Conservation (phyloP, 2,329 filamentous ascomycete species). For the Aspergillus eucalypticola region DNA sequence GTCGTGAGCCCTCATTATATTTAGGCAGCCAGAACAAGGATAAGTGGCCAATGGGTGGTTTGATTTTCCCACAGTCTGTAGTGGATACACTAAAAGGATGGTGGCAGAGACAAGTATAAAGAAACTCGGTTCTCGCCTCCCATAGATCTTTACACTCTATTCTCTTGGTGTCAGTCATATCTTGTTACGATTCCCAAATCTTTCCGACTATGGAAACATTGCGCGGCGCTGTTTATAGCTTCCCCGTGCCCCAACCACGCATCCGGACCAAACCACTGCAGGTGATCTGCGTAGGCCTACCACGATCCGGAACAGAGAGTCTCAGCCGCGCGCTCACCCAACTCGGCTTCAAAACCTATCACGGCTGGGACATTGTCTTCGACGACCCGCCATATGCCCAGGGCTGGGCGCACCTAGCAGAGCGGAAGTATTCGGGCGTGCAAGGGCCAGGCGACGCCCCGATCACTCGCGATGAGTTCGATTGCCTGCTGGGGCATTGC, state of each 20-base stretch:
- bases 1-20: no score
- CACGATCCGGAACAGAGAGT: conserved; percentile 28
- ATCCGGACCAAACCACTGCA: conserved; percentile 18
- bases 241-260: conserved; percentile 4
- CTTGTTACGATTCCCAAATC: background rate
- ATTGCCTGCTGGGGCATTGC: conserved; percentile 32
- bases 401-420: conserved; percentile 10
- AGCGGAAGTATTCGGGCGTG: conserved; percentile 18
- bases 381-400: conserved; percentile 2
- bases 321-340: conserved; percentile 25
- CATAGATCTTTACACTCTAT: background rate
- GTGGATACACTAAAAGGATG: no score
- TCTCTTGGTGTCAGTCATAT: background rate
- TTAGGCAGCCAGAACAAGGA: no score
- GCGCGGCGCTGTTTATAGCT: conserved; percentile 5
- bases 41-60: background rate
- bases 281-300: conserved; percentile 25
- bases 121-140: background rate
- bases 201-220: background rate
- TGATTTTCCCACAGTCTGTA: background rate
- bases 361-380: conserved; percentile 18
- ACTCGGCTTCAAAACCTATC: conserved; percentile 24
- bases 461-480: conserved; percentile 28
- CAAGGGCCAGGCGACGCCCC: background rate
- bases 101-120: background rate